phyloP scores from a whole-genome alignment of 2,329 filamentous ascomycete species.

The Fusarium xylarioides region DNA sequence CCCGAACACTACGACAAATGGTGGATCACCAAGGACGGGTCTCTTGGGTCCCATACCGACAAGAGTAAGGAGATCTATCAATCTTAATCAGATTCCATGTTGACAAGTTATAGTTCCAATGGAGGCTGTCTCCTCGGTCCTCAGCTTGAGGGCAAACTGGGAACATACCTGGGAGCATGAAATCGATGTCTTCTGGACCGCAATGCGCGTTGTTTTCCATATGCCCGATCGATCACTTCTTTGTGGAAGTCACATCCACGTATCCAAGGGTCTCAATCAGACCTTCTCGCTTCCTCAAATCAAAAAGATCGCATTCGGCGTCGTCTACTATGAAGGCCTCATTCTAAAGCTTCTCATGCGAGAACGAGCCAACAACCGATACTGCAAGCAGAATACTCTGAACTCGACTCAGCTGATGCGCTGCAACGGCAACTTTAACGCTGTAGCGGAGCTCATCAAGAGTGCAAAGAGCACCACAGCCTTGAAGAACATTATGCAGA shows the following conservation, averaged over 20 bases:
- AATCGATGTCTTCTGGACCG: neutral
- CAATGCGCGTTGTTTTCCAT: neutral
- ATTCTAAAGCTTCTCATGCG: neutral
- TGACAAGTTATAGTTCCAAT: neutral
- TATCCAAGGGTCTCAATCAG: neutral
- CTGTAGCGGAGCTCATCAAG: neutral
- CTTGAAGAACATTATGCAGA: neutral
- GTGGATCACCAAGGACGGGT: neutral
- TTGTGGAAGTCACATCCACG: neutral
- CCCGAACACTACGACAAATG: neutral
- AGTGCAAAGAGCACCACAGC: neutral
- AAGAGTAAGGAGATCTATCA: neutral
- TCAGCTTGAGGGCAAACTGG: neutral
- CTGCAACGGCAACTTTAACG: neutral
- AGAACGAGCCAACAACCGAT: neutral
- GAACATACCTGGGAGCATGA: neutral
- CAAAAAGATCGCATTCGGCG: neutral
- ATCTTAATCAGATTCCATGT: rapidly evolving
- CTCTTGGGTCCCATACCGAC: neutral
- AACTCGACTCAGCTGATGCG: neutral
- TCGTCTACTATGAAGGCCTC: neutral
- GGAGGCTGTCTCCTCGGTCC: neutral
- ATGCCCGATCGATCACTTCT: neutral
- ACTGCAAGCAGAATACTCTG: neutral
- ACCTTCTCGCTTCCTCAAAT: neutral